These are phyloP conservation scores for Sherardia arvensis DNA, from an alignment of 257 asterid species.

Conservation along the genomic window DNA sequence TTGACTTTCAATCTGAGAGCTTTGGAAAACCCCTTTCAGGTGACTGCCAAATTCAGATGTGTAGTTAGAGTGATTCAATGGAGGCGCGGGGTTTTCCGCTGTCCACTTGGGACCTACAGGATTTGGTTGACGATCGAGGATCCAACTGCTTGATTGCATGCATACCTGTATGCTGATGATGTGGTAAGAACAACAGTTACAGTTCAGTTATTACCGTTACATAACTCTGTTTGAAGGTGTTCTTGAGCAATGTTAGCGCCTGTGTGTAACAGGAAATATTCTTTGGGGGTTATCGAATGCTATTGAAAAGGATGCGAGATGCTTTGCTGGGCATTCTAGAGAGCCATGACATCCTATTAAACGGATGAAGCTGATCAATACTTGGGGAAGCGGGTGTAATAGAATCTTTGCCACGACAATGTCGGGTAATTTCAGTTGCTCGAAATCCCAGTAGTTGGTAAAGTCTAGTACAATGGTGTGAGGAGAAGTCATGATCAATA, in stretches of 20 bases:
- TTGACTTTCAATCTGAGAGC: no score
- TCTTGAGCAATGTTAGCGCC: neutral
- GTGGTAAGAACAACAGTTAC: slow-evolving; percentile 40
- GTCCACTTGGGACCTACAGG: slow-evolving; percentile 51
- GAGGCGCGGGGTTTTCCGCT: slow-evolving; percentile 37
- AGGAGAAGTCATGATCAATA: no score
- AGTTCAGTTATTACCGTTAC: neutral
- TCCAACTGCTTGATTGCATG: no score
- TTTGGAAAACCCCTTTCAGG: slow-evolving; percentile 39
- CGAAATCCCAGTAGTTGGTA: no score
- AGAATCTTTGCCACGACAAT: slow-evolving; percentile 44
- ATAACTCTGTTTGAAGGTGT: no score
- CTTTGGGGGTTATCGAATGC: slow-evolving; percentile 30
- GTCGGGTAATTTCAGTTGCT: slow-evolving; percentile 5
- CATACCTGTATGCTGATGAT: slow-evolving; percentile 58
- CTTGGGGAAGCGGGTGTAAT: slow-evolving; percentile 61
- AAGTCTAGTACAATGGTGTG: no score
- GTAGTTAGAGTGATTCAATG: slow-evolving; percentile 81
- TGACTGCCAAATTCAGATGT: slow-evolving; percentile 44
- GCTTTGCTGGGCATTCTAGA: slow-evolving; percentile 45
- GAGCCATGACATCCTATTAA: slow-evolving; percentile 36
- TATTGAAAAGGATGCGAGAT: slow-evolving; percentile 33
- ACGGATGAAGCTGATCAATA: slow-evolving; percentile 30
- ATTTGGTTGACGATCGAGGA: slow-evolving; percentile 65
- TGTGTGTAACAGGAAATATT: slow-evolving; percentile 34